A percentile compares a stretch with the other conserved stretches of the same genome.
Conservation (phyloP, 148 eudicot species). For the Amaranthus cruentus region DNA sequence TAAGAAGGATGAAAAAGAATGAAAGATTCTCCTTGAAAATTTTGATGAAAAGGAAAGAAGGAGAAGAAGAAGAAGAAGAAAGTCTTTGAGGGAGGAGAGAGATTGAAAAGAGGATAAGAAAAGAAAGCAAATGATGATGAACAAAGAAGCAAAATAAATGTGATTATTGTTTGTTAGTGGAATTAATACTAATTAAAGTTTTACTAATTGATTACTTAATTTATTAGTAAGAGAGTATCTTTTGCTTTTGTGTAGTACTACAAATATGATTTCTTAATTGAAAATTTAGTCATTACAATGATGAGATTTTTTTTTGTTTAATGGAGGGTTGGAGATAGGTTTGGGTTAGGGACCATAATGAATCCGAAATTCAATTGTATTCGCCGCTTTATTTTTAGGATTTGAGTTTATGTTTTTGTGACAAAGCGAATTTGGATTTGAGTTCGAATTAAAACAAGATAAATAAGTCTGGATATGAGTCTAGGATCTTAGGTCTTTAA, state of each 20-base stretch:
- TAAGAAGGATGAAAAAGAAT: not conserved
- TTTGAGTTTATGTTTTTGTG: too few relatives aligned
- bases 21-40: conserved; percentile 16
- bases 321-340: too few relatives aligned
- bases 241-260: not conserved
- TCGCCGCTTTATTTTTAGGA: too few relatives aligned
- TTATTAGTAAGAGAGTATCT: not conserved
- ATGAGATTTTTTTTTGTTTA: not conserved
- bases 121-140: not conserved
- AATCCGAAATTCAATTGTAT: too few relatives aligned
- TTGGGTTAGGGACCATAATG: too few relatives aligned
- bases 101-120: not conserved
- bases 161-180: conserved; percentile 12
- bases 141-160: conserved; percentile 11
- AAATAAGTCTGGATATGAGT: too few relatives aligned
- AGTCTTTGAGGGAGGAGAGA: not conserved
- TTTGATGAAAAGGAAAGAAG: conserved; percentile 1
- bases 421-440: too few relatives aligned
- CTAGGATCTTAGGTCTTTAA: too few relatives aligned
- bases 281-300: not conserved
- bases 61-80: conserved; percentile 5
- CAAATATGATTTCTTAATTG: not conserved
- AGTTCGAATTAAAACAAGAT: too few relatives aligned
- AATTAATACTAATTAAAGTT: conserved; percentile 10
- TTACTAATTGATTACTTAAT: not conserved